Percentiles rank a stretch among this genome's conserved stretches.
These are phyloP conservation scores for Boehmeria nivea DNA, from an alignment of 306 rosid genomes.

Conservation along the genomic window DNA sequence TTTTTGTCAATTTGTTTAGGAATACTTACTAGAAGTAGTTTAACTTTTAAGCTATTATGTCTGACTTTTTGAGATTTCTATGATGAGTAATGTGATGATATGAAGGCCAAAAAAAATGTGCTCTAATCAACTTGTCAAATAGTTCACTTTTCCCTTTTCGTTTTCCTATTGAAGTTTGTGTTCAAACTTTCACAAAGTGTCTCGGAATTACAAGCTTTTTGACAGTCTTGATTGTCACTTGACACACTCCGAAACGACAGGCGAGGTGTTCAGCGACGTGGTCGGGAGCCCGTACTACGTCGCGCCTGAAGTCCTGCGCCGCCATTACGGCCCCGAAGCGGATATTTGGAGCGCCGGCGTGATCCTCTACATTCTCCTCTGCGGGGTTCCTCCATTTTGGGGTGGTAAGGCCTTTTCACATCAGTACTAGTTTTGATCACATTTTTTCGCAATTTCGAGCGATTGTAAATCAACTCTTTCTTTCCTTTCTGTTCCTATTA, in stretches of 20 bases:
- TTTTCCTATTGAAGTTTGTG: too few relatives aligned
- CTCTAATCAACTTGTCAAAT: too few relatives aligned
- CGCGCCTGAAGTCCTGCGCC: slow-evolving; percentile 77
- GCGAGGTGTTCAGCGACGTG: slow-evolving; percentile 61
- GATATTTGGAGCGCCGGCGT: slow-evolving; percentile 98
- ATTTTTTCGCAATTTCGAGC: not conserved
- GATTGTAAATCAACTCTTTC: not conserved
- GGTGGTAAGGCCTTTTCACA: slow-evolving; percentile 55
- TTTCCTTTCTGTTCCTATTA: slow-evolving; percentile 13
- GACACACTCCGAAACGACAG: slow-evolving; percentile 40
- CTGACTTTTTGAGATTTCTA: too few relatives aligned
- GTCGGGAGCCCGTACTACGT: slow-evolving; percentile 95
- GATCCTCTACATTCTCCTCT: slow-evolving; percentile 73
- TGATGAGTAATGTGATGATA: too few relatives aligned
- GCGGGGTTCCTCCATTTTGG: slow-evolving; percentile 99
- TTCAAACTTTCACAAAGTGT: too few relatives aligned
- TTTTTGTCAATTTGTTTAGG: too few relatives aligned
- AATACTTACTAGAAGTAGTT: too few relatives aligned
- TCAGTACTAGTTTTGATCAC: not conserved
- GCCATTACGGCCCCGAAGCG: slow-evolving; percentile 70
- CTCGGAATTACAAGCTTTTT: too few relatives aligned
- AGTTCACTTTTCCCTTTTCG: not conserved
- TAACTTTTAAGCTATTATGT: too few relatives aligned
- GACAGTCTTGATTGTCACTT: slow-evolving; percentile 19
- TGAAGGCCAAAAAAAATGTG: too few relatives aligned